These are phyloP conservation scores for Leccinum incarnatum DNA, from an alignment of 768 basidiomycete genomes.

Conservation along the genomic window DNA sequence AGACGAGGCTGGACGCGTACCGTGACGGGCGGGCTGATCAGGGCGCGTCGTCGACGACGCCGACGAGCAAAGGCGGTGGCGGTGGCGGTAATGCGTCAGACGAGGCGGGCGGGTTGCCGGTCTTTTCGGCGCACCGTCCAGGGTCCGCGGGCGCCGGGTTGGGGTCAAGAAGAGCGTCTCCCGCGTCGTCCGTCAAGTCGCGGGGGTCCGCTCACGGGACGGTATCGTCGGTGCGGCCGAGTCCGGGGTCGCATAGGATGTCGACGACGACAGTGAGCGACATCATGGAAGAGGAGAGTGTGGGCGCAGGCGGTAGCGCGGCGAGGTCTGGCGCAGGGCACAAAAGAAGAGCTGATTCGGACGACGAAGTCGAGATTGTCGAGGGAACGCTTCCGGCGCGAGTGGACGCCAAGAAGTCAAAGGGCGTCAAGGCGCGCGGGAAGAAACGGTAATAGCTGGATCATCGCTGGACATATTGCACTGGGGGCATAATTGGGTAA, in stretches of 20 bases:
- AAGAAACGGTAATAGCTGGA: constrained; percentile 38
- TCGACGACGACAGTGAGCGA: constrained; percentile 47
- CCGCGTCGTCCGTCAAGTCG: constrained; percentile 50
- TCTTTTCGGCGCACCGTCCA: constrained; percentile 20
- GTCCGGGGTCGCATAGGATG: constrained; percentile 45
- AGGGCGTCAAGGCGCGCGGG: constrained; percentile 35
- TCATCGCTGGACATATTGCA: background rate
- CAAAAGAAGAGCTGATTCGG: constrained; percentile 56
- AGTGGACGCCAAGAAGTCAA: constrained; percentile 34
- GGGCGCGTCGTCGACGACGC: background rate
- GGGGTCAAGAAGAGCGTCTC: constrained; percentile 41
- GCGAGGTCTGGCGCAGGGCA: background rate
- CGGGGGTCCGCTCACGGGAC: constrained; percentile 30
- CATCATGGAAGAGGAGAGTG: constrained; percentile 40
- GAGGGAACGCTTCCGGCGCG: constrained; percentile 45
- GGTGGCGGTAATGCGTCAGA: background rate
- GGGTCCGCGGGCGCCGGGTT: constrained; percentile 11
- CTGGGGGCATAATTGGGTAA: too few relatives aligned
- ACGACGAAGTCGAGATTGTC: constrained; percentile 55
- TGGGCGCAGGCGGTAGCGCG: background rate
- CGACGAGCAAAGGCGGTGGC: constrained; percentile 6
- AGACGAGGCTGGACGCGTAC: too few relatives aligned
- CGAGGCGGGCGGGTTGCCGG: constrained; percentile 22
- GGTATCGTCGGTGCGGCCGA: constrained; percentile 39
- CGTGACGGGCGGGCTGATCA: constrained; percentile 2